Evolutionary conservation across 345 rosid genomes (phyloP), one percentile per base, ranked within the genome.

Genomic region (Linum tenue): DNA sequence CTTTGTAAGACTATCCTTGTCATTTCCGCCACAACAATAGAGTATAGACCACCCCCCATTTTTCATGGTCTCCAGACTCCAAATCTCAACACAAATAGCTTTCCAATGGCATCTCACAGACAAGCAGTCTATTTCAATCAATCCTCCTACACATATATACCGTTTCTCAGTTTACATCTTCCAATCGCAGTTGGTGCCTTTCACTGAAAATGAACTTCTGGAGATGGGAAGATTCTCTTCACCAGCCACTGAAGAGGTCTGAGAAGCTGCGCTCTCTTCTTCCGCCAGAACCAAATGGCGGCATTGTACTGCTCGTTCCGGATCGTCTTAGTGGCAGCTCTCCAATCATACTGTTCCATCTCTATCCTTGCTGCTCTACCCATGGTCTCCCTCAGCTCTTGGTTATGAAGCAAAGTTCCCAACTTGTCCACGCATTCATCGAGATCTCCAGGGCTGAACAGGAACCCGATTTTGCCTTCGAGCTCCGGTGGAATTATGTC

Each of bases 211-310:
- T 22, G 31, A 36, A 74, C 73, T 73, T 86, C 86, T 0, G 91
- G 86, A 0, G 91, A 77, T 0, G 91, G 92, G 71, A 86, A 94
- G 60, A 90, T 37, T 17, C 84, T 73, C 72, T 82, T 82, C 16
- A 73, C 73, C 59, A 94, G 74, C 97, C 95, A 90, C 43, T 79
- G 87, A 42, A 94, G 2, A 9, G 97, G 99, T 67, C 92, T 82
- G 14, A 80, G 67, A n/a, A 90, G 77, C 79, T 87, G 80, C 3
- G 83, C 82, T 76, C 88, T 85, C 73, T 87, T 85, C 83, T 81
- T 82, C 69, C 86, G 77, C 99, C 99, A 94, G 84, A 90, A 94
- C 97, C 97, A 88, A 55, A 94, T 94, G 51, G 99, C 99, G 10
- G 92, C 96, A 39, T 82, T 81, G 77, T 94, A 94, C 42, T 94